A percentile compares a stretch with the other conserved stretches of the same genome.
Conservation (phyloP, 2,329 filamentous ascomycete species). For the Phoma sp. region DNA sequence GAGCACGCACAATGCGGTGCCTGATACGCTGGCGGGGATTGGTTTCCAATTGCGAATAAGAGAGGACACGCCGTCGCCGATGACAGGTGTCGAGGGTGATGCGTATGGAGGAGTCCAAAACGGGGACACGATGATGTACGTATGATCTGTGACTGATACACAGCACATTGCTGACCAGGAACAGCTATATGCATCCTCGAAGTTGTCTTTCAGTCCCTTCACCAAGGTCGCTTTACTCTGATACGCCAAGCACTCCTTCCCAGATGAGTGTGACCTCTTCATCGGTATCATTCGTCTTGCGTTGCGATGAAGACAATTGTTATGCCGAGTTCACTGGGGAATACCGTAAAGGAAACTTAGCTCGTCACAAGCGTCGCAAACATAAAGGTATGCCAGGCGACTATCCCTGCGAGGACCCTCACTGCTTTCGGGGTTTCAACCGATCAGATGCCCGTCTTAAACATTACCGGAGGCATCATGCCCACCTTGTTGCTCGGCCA, state of each 20-base stretch:
- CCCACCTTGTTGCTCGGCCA: neutral
- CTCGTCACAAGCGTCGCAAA: neutral
- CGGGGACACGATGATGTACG: neutral
- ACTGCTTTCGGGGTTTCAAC: slow-evolving; percentile 1
- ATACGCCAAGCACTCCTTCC: neutral
- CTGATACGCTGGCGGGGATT: too few species aligned
- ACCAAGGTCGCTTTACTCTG: neutral
- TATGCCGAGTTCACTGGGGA: neutral
- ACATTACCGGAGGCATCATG: slow-evolving; percentile 12
- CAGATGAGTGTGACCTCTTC: neutral
- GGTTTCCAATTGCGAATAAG: neutral
- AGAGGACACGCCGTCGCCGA: neutral
- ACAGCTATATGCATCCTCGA: neutral
- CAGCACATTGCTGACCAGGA: neutral
- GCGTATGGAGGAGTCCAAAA: neutral
- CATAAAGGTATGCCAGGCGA: neutral
- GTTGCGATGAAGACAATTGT: neutral
- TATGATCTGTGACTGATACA: neutral
- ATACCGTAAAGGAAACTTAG: neutral
- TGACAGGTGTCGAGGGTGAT: neutral
- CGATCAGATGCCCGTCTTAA: slow-evolving; percentile 14
- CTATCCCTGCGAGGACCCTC: neutral
- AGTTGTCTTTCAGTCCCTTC: neutral
- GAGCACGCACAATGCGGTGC: too few species aligned
- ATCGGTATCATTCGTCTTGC: neutral